Percentiles rank a stretch among this genome's conserved stretches.
Conservation (phyloP, 305 asterid species). For the Ilex paraguariensis region DNA sequence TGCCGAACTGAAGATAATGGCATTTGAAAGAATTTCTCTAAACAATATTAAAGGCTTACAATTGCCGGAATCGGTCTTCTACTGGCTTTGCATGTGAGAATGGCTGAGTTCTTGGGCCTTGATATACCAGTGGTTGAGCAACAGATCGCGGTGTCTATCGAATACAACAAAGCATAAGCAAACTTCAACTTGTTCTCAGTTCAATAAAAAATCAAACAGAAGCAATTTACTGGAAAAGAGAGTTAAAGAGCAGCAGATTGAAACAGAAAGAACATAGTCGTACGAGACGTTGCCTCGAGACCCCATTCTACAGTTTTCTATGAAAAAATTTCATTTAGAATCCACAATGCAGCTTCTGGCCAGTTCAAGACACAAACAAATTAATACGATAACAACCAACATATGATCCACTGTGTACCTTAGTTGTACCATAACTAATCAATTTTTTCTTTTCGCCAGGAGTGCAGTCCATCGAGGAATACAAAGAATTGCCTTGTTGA, state of each 20-base stretch:
- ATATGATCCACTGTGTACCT: slow-evolving; percentile 36
- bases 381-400: slow-evolving; percentile 2
- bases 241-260: neutral
- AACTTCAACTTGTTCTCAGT: neutral
- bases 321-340: neutral
- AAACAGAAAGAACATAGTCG: neutral
- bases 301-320: neutral
- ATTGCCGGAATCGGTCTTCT: slow-evolving; percentile 42
- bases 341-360: slow-evolving; percentile 12
- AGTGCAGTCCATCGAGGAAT: slow-evolving; percentile 41
- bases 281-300: neutral
- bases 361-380: slow-evolving; percentile 9
- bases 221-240: neutral
- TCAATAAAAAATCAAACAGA: no score
- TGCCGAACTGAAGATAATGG: neutral
- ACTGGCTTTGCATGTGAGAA: slow-evolving; percentile 39
- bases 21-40: slow-evolving; percentile 1
- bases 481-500: slow-evolving; percentile 31
- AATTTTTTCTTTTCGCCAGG: slow-evolving; percentile 38
- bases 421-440: slow-evolving; percentile 32
- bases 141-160: slow-evolving; percentile 44
- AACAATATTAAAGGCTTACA: slow-evolving; percentile 40
- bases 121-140: slow-evolving; percentile 36
- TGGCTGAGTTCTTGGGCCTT: slow-evolving; percentile 32
- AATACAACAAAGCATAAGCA: slow-evolving; percentile 18